A percentile compares a stretch with the other conserved stretches of the same genome.
Evolutionary conservation across 2,329 filamentous ascomycete genomes (phyloP).

Genomic region (Arthrobotrys megalospora): DNA sequence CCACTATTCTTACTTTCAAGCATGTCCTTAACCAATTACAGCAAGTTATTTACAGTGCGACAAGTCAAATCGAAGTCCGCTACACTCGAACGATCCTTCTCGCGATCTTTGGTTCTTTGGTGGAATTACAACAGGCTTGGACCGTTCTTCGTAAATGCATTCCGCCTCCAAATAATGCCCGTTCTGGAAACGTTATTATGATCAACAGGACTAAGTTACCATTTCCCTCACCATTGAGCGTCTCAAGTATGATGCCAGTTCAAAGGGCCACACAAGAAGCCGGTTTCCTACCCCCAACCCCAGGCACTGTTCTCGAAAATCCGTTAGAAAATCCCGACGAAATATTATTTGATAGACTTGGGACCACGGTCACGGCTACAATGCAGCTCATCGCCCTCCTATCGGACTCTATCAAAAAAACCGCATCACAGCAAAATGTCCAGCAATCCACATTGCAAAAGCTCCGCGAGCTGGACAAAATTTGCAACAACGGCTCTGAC

Average conservation of each 20-base stretch:
- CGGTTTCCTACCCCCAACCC: slow-evolving; percentile 57
- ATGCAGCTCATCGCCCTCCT: slow-evolving; percentile 62
- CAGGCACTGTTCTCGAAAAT: slow-evolving; percentile 58
- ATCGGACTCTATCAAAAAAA: slow-evolving; percentile 63
- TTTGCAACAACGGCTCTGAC: slow-evolving; percentile 63
- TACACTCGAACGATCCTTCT: slow-evolving; percentile 63
- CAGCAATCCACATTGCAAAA: slow-evolving; percentile 63
- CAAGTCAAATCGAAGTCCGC: slow-evolving; percentile 61
- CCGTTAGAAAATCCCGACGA: slow-evolving; percentile 61
- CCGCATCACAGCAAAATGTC: slow-evolving; percentile 62
- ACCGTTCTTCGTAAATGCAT: slow-evolving; percentile 62
- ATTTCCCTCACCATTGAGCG: slow-evolving; percentile 40
- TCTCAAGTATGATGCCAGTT: slow-evolving; percentile 1
- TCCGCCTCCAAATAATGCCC: slow-evolving; percentile 34
- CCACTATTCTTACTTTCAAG: slow-evolving; percentile 63
- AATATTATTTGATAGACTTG: slow-evolving; percentile 63
- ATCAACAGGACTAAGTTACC: slow-evolving; percentile 36
- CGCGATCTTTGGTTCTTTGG: slow-evolving; percentile 64
- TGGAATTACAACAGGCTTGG: slow-evolving; percentile 64
- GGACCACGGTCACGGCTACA: slow-evolving; percentile 62
- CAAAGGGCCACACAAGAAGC: slow-evolving; percentile 36
- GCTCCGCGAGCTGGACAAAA: slow-evolving; percentile 63
- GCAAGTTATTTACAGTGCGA: slow-evolving; percentile 59
- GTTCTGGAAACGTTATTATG: slow-evolving; percentile 22
- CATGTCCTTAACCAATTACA: slow-evolving; percentile 63